Evolutionary conservation across 2,329 filamentous ascomycete species (phyloP), one percentile per base, ranked within the genome.

Genomic region (Annulohypoxylon truncatum): DNA sequence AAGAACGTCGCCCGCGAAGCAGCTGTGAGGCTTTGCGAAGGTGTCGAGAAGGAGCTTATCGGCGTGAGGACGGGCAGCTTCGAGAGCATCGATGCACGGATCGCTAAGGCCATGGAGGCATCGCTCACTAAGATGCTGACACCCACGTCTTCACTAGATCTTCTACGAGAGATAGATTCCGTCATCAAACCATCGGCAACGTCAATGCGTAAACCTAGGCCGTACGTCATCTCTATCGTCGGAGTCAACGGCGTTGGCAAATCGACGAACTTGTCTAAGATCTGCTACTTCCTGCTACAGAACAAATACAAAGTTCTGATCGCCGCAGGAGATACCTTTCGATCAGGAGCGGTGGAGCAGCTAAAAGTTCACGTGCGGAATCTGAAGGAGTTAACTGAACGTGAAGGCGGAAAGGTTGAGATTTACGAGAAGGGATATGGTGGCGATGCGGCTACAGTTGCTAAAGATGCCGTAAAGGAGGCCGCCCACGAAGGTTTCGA

Each of bases 231-330:
- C 77, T 97, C 94, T 61, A 97, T 99, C 67, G 96, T 99, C 44
- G 96, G 96, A 67, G 96, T 99, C 77, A 99, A 99, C 78, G 96
- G 96, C 57, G 96, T 99, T 35, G 96, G 96, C 76, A 99, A 99
- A 82, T 97, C 94, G 13, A 99, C 96, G 55, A 98, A 97, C 77
- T 85, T 99, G 35, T 95, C 93, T 79, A 99, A 99, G 80, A 97
- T 99, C 71, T 97, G 94, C 79, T 99, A 96, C 82, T 99, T 99
- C 82, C 85, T 99, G 35, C 85, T 99, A 29, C 95, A 99, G 80
- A 99, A 99, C 83, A 94, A 96, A 78, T 96, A 97, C 83, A 92
- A 92, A 76, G 94, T 99, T 13, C 87, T 99, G 61, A 93, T 99
- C 71, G 95, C 93, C 12, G 95, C 96, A 8, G 96, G 93, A 73